Percentiles rank a stretch among this genome's conserved stretches.
Conservation (phyloP, 2,329 filamentous ascomycete species). For the Fusarium algeriense region DNA sequence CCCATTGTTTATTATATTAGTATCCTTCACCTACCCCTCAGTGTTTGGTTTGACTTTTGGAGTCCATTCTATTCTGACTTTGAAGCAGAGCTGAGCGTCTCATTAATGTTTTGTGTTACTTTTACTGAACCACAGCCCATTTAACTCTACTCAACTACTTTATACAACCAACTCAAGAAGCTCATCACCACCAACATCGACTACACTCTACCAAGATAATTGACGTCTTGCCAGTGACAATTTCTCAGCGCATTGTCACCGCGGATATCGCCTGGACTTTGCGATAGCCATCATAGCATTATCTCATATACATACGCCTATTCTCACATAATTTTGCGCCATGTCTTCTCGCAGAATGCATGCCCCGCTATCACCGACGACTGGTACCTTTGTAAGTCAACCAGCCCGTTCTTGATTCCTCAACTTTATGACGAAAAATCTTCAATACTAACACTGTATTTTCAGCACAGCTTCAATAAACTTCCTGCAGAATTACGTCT, state of each 20-base stretch:
- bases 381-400: slow-evolving; percentile 37
- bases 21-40: slow-evolving; percentile 32
- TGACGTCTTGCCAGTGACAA: not conserved
- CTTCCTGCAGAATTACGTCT: slow-evolving; percentile 62
- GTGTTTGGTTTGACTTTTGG: slow-evolving; percentile 1
- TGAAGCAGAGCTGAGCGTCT: not conserved
- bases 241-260: not conserved
- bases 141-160: not conserved
- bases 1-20: slow-evolving; percentile 43
- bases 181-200: not conserved
- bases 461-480: slow-evolving; percentile 56
- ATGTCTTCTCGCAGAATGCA: slow-evolving; percentile 23
- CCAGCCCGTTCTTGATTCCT: not conserved
- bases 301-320: not conserved
- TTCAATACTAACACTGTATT: slow-evolving; percentile 13
- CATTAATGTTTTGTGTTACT: not conserved
- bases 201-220: not conserved
- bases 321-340: not conserved
- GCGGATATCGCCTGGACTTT: not conserved
- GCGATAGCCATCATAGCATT: not conserved
- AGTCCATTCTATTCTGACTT: not conserved
- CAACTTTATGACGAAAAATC: not conserved
- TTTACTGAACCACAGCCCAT: not conserved
- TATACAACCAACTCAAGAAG: not conserved
- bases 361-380: slow-evolving; percentile 5